Evolutionary conservation across 2,329 filamentous ascomycete species (phyloP), one percentile per base, ranked within the genome.

Genomic region (Leptographium procerum): DNA sequence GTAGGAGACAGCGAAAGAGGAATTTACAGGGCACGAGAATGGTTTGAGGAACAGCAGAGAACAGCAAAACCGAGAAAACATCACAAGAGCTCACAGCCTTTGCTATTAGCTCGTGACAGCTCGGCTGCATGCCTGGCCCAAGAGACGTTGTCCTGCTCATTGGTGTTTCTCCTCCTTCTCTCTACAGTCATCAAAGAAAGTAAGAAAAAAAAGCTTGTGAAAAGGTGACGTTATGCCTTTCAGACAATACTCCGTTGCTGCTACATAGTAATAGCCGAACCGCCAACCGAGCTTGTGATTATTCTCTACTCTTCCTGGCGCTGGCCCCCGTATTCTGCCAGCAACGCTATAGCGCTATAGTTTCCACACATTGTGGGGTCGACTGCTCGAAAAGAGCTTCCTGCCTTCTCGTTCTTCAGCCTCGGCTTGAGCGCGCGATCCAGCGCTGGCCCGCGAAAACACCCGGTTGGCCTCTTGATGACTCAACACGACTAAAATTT

Each of bases 251-350:
- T n/a, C n/a, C 24, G 24, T 48, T 11, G n/a, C 47, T 24, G 47
- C 4, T 16, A 53, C 19, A 7, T n/a, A 19, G 22, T 28, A n/a
- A 69, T 77, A 76, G 69, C 77, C 77, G 77, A 79, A 55, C 69
- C 61, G 67, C 65, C 68, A 75, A 73, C 76, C 76, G 77, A 80
- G 77, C 77, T 80, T 80, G 77, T 80, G 77, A 80, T 76, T 74
- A n/a, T n/a, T n/a, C n/a, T n/a, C n/a, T n/a, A n/a, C 75, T 78
- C 43, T n/a, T 43, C 24, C 24, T 43, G n/a, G n/a, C 22, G 33
- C 24, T 36, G 22, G 33, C 52, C 52, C 19, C 33, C 16, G 51
- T 54, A 24, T 54, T 36, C 26, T n/a, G 47, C 19, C 36, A n/a
- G 47, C 45, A 26, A n/a, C n/a, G n/a, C n/a, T n/a, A n/a, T n/a